Base-by-base conservation (phyloP, 73 alveolate species). In the Effrenium voratum region DNA sequence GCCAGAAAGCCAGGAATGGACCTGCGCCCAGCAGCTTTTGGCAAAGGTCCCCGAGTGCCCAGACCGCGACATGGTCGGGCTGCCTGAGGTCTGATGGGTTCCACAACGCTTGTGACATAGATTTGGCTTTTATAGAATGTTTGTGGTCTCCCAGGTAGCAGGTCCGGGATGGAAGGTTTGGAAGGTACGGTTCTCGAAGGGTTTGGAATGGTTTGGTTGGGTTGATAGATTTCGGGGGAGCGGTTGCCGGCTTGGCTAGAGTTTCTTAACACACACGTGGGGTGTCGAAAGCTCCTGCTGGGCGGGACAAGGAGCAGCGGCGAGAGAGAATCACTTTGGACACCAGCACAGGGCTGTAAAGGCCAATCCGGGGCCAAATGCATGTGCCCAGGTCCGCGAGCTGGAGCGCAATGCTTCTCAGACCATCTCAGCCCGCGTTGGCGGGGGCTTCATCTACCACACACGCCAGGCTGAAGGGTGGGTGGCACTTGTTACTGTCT, bases 361-460 rank as follows among this genome's bases (percentile, higher is more conserved):
- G n/a, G n/a, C n/a, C n/a, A n/a, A n/a, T n/a, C n/a, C n/a, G n/a
- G n/a, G n/a, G n/a, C n/a, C n/a, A n/a, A n/a, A n/a, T n/a, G n/a
- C n/a, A n/a, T n/a, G n/a, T n/a, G n/a, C 47, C 15, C 13, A 82
- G 92, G 92, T 82, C 40, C 46, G 49, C 24, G 92, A 82, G 34
- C 22, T 82, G 76, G 92, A 82, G 24, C 92, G 92, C 5, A 47
- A 38, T 12, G 49, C 92, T 26, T 49, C 92, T 36, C 92, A 82
- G 57, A 90, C 96, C 36, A 43, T 90, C 43, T 90, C 96, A 1
- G 96, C 96, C 2, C 96, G 96, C n/a, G 96, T 90, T 55, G 96
- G 96, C 32, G 96, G 96, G 43, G 96, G 96, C 86, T 90, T 90
- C 55, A 13, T 90, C 34, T 90, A 90, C 96, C 85, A 90, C 40